Base-by-base conservation (phyloP, 495 filamentous ascomycete species). In the Usnea hakonensis region DNA sequence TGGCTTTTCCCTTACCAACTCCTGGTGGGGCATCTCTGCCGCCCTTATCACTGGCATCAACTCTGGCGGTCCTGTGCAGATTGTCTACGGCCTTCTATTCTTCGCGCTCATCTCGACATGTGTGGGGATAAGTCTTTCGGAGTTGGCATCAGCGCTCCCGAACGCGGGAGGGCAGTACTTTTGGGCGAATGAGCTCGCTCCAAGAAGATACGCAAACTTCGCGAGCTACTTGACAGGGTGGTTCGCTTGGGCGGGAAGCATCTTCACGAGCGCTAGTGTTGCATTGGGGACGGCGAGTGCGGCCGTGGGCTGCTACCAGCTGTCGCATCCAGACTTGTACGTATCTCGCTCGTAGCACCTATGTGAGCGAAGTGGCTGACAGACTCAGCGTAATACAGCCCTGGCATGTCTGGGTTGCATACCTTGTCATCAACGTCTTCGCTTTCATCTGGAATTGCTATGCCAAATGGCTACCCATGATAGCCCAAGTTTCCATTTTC, bases 141-240 rank as follows among this genome's bases (percentile, higher is more conserved):
- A 87, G 66, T 62, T 87, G 57, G 81, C 81, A 5, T 79, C 75
- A 61, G 77, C 82, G 0, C 70, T 85, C 68, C 85, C 85, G 3
- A 85, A 84, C 69, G 80, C 83, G 28, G 84, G 83, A 28, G 84
- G 85, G 0, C 84, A 85, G 60, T 87, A 86, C 67, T 87, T 79
- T 70, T 87, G 84, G 85, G 78, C 82, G 2, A 77, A 76, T 60
- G 77, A 81, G 64, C 69, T 87, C 54, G 83, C 85, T 9, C 83
- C 85, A 0, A 75, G 70, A 60, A 77, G 73, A 55, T 82, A 75
- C 56, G 74, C 75, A 13, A 77, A 78, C 33, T 79, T 83, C 64
- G 73, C 77, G 16, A 78, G 78, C 16, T 87, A 84, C 54, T 41
- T 81, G 43, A 85, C 80, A 11, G 84, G 84, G 10, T 83, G 77